Evolutionary conservation across 176 grass and related monocot species (phyloP).

Genomic region (Paspalum notatum): DNA sequence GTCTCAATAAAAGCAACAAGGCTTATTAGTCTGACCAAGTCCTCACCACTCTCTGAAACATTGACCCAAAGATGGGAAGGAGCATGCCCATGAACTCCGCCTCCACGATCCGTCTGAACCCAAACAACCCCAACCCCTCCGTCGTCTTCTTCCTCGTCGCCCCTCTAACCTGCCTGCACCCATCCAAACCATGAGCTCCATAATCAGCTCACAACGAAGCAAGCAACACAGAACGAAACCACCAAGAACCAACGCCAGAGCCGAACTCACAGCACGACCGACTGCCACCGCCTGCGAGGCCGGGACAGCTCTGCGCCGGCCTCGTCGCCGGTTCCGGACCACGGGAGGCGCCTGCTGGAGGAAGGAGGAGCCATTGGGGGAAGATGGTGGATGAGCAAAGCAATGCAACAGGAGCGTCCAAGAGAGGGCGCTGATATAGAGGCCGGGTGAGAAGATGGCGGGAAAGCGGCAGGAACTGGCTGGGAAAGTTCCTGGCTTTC

Average conservation of each 20-base stretch:
- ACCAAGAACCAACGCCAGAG: background rate
- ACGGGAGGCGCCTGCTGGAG: slow-evolving; percentile 30
- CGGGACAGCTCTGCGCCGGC: slow-evolving; percentile 21
- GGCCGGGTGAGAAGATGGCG: slow-evolving; percentile 25
- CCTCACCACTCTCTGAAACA: slow-evolving; percentile 54
- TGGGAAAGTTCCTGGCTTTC: slow-evolving; percentile 6
- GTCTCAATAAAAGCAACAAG: slow-evolving; percentile 6
- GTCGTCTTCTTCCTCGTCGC: slow-evolving; percentile 15
- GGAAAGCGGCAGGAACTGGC: slow-evolving; percentile 47
- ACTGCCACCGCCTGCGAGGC: slow-evolving; percentile 50
- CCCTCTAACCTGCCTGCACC: slow-evolving; percentile 43
- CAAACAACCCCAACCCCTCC: slow-evolving; percentile 39
- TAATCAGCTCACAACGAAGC: slow-evolving; percentile 14
- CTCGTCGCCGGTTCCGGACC: background rate
- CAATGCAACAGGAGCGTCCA: slow-evolving; percentile 19
- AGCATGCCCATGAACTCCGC: slow-evolving; percentile 50
- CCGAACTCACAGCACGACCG: slow-evolving; percentile 46
- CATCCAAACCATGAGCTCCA: background rate
- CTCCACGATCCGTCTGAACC: slow-evolving; percentile 24
- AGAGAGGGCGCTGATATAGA: slow-evolving; percentile 21
- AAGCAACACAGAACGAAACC: background rate
- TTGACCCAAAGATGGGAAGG: slow-evolving; percentile 22
- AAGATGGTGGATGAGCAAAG: background rate
- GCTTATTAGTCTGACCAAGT: background rate
- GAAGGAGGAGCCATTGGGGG: slow-evolving; percentile 46